Percentiles rank a stretch among this genome's conserved stretches.
Evolutionary conservation across 75 land plant species (phyloP).

Genomic region (Picea glauca): DNA sequence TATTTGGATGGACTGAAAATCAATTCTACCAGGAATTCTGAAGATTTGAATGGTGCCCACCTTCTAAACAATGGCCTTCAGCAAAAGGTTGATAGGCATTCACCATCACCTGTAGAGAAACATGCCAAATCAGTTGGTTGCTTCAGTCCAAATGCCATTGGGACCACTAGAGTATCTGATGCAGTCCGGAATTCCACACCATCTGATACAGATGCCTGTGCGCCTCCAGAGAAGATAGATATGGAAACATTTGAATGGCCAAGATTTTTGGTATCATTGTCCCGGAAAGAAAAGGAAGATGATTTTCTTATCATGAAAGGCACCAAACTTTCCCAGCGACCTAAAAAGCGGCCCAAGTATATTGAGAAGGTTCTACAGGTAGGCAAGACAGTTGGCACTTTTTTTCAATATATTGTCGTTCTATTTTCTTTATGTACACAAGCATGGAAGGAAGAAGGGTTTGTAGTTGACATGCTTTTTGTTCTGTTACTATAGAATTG

Average conservation of each 20-base stretch:
- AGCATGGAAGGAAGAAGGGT: background rate
- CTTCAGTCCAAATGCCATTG: conserved; percentile 1
- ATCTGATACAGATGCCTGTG: conserved; percentile 1
- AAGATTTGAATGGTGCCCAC: conserved; percentile 1
- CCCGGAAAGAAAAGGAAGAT: conserved; percentile 33
- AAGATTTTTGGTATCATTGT: conserved; percentile 17
- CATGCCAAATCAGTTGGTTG: conserved; percentile 6
- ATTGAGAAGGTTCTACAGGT: conserved; percentile 26
- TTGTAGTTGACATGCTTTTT: background rate
- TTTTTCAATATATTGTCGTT: background rate
- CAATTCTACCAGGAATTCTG: background rate
- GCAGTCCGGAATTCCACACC: background rate
- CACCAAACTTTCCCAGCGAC: conserved; percentile 31
- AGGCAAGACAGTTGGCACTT: background rate
- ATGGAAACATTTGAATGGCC: conserved; percentile 33
- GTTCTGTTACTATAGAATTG: conserved; percentile 17
- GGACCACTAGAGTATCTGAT: background rate
- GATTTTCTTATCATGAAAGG: conserved; percentile 31
- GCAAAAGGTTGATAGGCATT: background rate
- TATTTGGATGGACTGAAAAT: background rate
- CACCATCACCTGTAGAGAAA: background rate
- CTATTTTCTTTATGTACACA: background rate
- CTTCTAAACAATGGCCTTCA: background rate
- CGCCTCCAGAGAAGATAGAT: conserved; percentile 5
- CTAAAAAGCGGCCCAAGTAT: conserved; percentile 24